phyloP scores from a whole-genome alignment of 1,139 yeast species.

The Geotrichum candidum region DNA sequence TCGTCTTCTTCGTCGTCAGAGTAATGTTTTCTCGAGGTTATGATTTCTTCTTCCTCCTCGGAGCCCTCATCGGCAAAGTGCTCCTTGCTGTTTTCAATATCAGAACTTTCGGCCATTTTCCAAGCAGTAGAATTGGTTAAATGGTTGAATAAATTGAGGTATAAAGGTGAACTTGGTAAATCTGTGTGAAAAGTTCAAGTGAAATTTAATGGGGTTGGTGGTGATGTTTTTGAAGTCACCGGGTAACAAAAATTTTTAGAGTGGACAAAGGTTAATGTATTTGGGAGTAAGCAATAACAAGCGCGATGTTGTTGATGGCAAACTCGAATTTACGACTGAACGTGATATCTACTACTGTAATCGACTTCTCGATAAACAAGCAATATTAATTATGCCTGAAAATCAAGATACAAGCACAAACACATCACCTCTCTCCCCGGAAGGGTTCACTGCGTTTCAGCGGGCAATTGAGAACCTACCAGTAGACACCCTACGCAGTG shows the following conservation, averaged over 20 bases:
- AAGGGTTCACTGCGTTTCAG: neutral
- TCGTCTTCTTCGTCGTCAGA: conserved; percentile 27
- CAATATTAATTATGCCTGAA: neutral
- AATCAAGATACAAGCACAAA: neutral
- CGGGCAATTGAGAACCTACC: conserved; percentile 9
- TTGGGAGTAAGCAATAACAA: neutral
- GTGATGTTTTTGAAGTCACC: neutral
- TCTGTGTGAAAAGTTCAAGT: neutral
- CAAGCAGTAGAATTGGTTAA: neutral
- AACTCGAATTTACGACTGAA: neutral
- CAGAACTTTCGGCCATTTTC: conserved; percentile 7
- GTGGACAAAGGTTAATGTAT: neutral
- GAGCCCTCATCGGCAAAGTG: conserved; percentile 11
- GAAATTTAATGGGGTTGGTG: neutral
- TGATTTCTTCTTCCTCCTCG: neutral
- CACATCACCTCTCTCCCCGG: neutral
- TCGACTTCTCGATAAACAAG: neutral
- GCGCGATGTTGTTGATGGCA: neutral
- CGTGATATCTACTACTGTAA: neutral
- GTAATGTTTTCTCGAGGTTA: conserved; percentile 19
- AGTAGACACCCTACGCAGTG: conserved; percentile 1
- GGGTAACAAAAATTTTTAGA: neutral
- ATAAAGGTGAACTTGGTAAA: neutral
- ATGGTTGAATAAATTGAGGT: neutral
- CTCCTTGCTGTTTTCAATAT: conserved; percentile 7